Evolutionary conservation across 768 basidiomycete species (phyloP).

Genomic region (Boletus coccyginus): DNA sequence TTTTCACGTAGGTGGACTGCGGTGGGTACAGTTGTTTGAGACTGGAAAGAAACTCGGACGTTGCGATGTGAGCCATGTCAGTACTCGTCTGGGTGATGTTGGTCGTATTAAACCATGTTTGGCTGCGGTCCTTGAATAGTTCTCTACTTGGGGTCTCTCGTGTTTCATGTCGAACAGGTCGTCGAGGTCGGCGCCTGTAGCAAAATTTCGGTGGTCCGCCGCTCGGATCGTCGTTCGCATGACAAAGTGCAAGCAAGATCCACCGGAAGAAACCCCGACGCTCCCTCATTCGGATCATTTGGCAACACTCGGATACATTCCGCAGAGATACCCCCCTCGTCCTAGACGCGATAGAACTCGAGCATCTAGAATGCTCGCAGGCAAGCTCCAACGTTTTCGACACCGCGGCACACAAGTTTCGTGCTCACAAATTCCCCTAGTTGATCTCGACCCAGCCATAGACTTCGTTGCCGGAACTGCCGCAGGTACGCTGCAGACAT

Average conservation of each 20-base stretch:
- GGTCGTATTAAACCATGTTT: neutral
- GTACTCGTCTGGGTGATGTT: too few relatives aligned
- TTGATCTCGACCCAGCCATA: slow-evolving; percentile 54
- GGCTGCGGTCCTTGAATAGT: neutral
- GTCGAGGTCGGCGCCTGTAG: neutral
- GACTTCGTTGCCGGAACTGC: slow-evolving; percentile 82
- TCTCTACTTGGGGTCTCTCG: neutral
- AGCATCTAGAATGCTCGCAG: slow-evolving; percentile 19
- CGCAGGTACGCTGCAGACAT: slow-evolving; percentile 38
- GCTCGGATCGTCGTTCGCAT: neutral
- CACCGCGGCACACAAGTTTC: neutral
- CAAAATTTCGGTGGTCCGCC: neutral
- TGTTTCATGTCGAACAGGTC: neutral
- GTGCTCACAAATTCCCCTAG: slow-evolving; percentile 9
- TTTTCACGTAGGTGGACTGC: slow-evolving; percentile 25
- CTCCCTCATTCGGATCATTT: neutral
- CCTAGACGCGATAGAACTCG: neutral
- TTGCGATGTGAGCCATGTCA: too few relatives aligned
- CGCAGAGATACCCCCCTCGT: neutral
- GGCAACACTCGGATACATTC: neutral
- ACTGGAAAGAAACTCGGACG: slow-evolving; percentile 40
- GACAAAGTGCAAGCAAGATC: neutral
- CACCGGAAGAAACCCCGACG: neutral
- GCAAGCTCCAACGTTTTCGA: slow-evolving; percentile 2
- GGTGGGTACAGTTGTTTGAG: slow-evolving; percentile 48